Evolutionary conservation across 768 basidiomycete genomes (phyloP).

Genomic region (Tylopilus sp.): DNA sequence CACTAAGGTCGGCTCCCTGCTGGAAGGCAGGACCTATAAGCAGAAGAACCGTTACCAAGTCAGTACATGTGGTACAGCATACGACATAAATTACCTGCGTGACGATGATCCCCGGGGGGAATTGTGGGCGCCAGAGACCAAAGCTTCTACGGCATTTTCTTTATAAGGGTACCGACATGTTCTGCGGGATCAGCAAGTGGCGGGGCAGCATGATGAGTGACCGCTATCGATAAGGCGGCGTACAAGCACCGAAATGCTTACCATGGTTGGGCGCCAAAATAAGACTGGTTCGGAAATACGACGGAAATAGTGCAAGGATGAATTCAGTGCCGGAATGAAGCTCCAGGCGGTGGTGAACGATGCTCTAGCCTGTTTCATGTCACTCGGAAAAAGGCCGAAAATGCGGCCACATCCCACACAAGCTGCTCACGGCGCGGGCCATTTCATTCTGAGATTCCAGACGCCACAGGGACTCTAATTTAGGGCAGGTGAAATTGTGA

Average conservation of each 20-base stretch:
- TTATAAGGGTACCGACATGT: constrained; percentile 29
- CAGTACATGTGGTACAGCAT: constrained; percentile 8
- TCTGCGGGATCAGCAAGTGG: constrained; percentile 22
- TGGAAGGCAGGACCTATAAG: constrained; percentile 36
- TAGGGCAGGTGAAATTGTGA: constrained; percentile 32
- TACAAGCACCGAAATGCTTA: constrained; percentile 23
- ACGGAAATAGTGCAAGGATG: constrained; percentile 22
- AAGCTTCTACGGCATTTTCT: constrained; percentile 18
- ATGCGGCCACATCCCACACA: constrained; percentile 9
- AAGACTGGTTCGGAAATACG: constrained; percentile 20
- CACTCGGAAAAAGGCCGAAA: constrained; percentile 9
- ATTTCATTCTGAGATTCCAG: constrained; percentile 14
- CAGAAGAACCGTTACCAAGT: constrained; percentile 8
- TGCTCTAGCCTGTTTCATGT: constrained; percentile 10
- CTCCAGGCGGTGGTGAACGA: constrained; percentile 12
- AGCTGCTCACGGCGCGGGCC: not conserved
- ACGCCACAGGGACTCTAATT: constrained; percentile 31
- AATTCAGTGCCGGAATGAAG: constrained; percentile 19
- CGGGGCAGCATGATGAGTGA: constrained; percentile 14
- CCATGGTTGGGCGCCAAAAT: constrained; percentile 16
- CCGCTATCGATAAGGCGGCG: constrained; percentile 31
- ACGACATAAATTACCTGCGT: constrained; percentile 30
- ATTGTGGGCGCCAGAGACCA: constrained; percentile 31
- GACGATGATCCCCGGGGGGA: constrained; percentile 29
- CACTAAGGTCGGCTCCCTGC: constrained; percentile 46